phyloP scores from a whole-genome alignment of 2,329 filamentous ascomycete genomes.

The Calonectria pseudoreteaudii region DNA sequence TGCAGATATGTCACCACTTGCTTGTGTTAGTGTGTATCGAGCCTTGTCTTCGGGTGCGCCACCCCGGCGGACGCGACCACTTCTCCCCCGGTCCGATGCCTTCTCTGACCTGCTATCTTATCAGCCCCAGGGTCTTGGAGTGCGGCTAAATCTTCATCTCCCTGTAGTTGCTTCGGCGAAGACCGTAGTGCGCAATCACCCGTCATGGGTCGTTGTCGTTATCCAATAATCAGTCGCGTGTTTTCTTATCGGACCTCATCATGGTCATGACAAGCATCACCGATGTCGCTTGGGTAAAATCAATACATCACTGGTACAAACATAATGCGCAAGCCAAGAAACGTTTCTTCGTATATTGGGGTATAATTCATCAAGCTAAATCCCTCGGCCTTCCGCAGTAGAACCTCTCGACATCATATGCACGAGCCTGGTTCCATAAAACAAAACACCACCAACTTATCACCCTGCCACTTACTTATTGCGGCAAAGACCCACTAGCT shows the following conservation, averaged over 20 bases:
- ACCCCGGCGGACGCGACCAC: not conserved
- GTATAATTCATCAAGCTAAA: constrained; percentile 38
- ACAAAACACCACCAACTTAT: not conserved
- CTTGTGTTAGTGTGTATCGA: constrained; percentile 10
- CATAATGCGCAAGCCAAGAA: constrained; percentile 14
- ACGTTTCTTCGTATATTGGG: constrained; percentile 35
- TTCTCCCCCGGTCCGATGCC: not conserved
- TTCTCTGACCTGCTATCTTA: constrained; percentile 8
- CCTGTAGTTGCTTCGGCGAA: constrained; percentile 19
- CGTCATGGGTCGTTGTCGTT: not conserved
- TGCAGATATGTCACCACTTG: not conserved
- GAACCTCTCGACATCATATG: not conserved
- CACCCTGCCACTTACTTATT: constrained; percentile 19
- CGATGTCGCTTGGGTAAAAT: not conserved
- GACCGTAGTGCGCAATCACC: constrained; percentile 2
- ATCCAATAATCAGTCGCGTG: constrained; percentile 3
- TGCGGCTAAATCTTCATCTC: not conserved
- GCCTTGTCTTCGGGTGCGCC: not conserved
- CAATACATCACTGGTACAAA: not conserved
- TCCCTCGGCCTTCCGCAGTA: not conserved
- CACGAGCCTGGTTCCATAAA: not conserved
- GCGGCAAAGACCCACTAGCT: constrained; percentile 32
- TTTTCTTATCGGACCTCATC: not conserved
- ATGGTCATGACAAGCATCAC: not conserved
- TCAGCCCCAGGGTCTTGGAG: constrained; percentile 7